Base-by-base conservation (phyloP, 495 filamentous ascomycete species). In the Penicillium alfredii region DNA sequence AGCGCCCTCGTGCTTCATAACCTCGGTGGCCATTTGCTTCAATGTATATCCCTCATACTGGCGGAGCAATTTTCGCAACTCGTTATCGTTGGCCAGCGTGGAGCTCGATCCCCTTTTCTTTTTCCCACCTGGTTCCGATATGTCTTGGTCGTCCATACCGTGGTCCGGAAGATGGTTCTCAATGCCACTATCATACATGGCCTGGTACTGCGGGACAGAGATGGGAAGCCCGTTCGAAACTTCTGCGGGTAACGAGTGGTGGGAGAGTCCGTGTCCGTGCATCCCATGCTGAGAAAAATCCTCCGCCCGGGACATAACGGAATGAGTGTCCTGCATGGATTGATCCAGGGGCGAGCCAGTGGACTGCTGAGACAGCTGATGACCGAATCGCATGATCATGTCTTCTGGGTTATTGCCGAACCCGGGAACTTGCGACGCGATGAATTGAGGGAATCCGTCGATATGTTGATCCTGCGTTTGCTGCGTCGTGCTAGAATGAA, bases 21-120 rank as follows among this genome's bases (percentile, higher is more conserved):
- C 76, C 55, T 89, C 87, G 19, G 69, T 69, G 4, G 90, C 92
- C 42, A 98, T 86, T 17, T 95, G 86, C 41, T 82, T 77, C 30
- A 98, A 61, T 3, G 66, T 69, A 16, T 86, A 82, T 26, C 80
- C 76, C 44, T 82, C 77, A 51, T 92, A 94, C 39, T 77, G 70
- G 1, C 74, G 65, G 33, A 94, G 81, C 18, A 98, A 65, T 50
- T 88, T 86, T 35, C 89, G 79, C 65, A 98, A 75, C 54, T 98
- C 92, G 29, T 85, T 74, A 48, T 98, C 92, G 58, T 94, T 94
- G 19, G 87, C 88, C 3, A 87, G 77, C 15, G 78, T 89, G 0
- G 82, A 78, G 23, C 72, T 77, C 4, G 82, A 79, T 1, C 73
- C 72, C 36, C 80, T 77, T 61, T 83, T 88, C 44, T 74, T 77